phyloP scores from a whole-genome alignment of 75 land plant genomes.

The Isoetes taiwanensis region DNA sequence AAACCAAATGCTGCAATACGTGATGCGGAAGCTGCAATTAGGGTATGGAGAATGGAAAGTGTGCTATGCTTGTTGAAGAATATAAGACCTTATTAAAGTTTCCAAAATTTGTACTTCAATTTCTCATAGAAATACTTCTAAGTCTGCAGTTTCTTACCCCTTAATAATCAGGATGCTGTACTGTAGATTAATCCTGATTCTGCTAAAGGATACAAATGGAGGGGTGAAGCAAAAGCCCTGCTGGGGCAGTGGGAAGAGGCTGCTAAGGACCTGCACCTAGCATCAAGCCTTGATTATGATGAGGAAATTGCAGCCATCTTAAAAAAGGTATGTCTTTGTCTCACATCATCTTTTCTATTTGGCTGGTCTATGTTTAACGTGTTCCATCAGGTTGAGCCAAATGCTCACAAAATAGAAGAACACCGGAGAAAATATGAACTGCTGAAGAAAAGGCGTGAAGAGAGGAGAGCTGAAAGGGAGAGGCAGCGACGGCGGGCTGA shows the following conservation, averaged over 20 bases:
- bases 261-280: constrained; percentile 81
- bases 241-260: constrained; percentile 93
- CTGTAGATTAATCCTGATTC: constrained; percentile 90
- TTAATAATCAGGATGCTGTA: neutral
- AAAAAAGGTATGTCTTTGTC: constrained; percentile 45
- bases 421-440: constrained; percentile 85
- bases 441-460: constrained; percentile 61
- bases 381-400: constrained; percentile 71
- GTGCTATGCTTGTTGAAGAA: neutral
- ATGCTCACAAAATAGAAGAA: constrained; percentile 88
- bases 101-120: too few relatives aligned
- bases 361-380: neutral
- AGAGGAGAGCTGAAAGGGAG: constrained; percentile 53
- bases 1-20: constrained; percentile 98
- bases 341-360: neutral
- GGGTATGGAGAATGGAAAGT: constrained; percentile 31
- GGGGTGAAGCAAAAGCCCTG: constrained; percentile 77
- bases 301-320: constrained; percentile 64
- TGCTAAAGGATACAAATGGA: constrained; percentile 80
- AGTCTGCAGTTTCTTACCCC: too few relatives aligned
- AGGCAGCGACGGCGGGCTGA: constrained; percentile 61
- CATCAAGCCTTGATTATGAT: constrained; percentile 86
- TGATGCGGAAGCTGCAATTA: constrained; percentile 90
- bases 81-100: too few relatives aligned
- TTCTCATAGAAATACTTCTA: too few relatives aligned